These are phyloP conservation scores for Austroboletus niveus DNA, from an alignment of 1,284 basidiomycete species.

Conservation along the genomic window DNA sequence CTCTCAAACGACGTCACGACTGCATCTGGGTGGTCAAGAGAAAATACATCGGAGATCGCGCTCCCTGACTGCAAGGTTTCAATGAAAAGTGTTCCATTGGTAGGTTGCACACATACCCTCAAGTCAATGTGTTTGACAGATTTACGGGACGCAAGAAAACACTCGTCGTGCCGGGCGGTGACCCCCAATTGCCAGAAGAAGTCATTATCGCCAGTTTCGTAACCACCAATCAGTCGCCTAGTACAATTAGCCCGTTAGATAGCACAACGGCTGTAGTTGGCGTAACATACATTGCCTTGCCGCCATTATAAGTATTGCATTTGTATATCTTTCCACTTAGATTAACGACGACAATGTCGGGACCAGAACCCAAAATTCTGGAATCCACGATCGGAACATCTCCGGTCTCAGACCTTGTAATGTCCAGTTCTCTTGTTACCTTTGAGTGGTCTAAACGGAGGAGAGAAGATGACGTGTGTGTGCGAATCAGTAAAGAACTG, in stretches of 20 bases:
- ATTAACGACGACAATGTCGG: slow-evolving; percentile 41
- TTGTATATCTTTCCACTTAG: slow-evolving; percentile 45
- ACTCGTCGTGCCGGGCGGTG: slow-evolving; percentile 26
- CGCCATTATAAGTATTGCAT: slow-evolving; percentile 30
- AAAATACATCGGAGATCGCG: slow-evolving; percentile 34
- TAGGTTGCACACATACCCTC: slow-evolving; percentile 38
- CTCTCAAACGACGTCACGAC: slow-evolving; percentile 53
- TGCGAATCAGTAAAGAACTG: slow-evolving; percentile 32
- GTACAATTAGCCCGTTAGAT: slow-evolving; percentile 6
- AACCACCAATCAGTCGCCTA: slow-evolving; percentile 25
- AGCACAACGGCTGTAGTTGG: slow-evolving; percentile 24
- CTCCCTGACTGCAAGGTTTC: slow-evolving; percentile 24
- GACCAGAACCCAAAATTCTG: slow-evolving; percentile 32
- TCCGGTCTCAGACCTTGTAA: slow-evolving; percentile 42
- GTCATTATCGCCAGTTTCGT: slow-evolving; percentile 17
- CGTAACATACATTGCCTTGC: slow-evolving; percentile 32
- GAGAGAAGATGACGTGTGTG: slow-evolving; percentile 30
- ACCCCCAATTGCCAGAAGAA: slow-evolving; percentile 31
- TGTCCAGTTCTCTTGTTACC: slow-evolving; percentile 33
- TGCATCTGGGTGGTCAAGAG: slow-evolving; percentile 33
- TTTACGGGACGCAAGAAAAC: slow-evolving; percentile 33
- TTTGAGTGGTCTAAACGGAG: slow-evolving; percentile 18
- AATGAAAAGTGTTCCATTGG: slow-evolving; percentile 7
- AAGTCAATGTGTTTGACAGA: slow-evolving; percentile 43
- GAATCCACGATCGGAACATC: slow-evolving; percentile 46